phyloP scores from a whole-genome alignment of 805 yeast species.

The Geotrichum ghanense region DNA sequence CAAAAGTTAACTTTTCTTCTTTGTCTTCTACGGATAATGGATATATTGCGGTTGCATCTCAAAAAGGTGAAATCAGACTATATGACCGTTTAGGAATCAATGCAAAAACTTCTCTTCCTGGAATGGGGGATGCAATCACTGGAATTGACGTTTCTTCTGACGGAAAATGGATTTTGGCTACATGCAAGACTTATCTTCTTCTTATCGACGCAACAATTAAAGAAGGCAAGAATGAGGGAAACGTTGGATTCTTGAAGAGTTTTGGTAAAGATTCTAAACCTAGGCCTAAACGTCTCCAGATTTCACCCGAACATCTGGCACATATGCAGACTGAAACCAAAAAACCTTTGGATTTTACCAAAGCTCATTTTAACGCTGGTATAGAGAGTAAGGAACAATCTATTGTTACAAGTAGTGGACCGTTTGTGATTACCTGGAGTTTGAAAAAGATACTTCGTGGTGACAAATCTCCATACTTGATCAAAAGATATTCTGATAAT shows the following conservation, averaged over 20 bases:
- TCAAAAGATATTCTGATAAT: constrained; percentile 48
- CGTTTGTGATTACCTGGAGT: constrained; percentile 75
- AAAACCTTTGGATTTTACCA: constrained; percentile 46
- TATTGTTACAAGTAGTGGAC: constrained; percentile 71
- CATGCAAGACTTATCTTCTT: constrained; percentile 61
- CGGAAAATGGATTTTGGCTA: constrained; percentile 74
- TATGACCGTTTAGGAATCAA: constrained; percentile 61
- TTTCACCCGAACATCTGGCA: constrained; percentile 63
- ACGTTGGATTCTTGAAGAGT: constrained; percentile 50
- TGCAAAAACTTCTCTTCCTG: constrained; percentile 73
- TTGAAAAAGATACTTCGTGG: constrained; percentile 46
- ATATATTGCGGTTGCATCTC: constrained; percentile 62
- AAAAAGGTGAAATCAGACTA: constrained; percentile 63
- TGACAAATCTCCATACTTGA: constrained; percentile 44
- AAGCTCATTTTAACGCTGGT: constrained; percentile 70
- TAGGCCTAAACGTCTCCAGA: constrained; percentile 51
- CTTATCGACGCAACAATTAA: constrained; percentile 57
- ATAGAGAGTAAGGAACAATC: constrained; percentile 51
- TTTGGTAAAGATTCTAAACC: constrained; percentile 60
- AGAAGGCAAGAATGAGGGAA: constrained; percentile 48
- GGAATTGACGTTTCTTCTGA: constrained; percentile 65
- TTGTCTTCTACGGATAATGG: constrained; percentile 67
- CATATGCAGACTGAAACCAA: constrained; percentile 42
- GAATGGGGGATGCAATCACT: constrained; percentile 63
- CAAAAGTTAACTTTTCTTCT: constrained; percentile 45